Base-by-base conservation (phyloP, 805 yeast genomes). In the Candida golubevii region DNA sequence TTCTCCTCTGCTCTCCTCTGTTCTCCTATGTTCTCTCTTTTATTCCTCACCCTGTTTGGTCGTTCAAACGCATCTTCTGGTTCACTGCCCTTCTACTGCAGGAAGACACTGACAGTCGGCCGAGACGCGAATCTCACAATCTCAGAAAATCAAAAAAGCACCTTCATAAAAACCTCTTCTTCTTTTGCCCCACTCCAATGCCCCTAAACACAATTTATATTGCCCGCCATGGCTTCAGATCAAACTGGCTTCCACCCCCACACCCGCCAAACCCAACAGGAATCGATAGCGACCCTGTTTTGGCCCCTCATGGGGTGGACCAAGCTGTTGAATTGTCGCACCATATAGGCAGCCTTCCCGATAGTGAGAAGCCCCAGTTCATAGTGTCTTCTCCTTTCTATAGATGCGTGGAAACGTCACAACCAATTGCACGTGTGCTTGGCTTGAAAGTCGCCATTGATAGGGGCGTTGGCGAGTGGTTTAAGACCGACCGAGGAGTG, bases 401-500 rank as follows among this genome's bases (percentile, higher is more conserved):
- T 61, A 71, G 98, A 46, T 93, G 98, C 62, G 69, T 89, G 7
- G 88, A 93, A 58, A 90, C 98, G 0, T 74, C 84, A 7, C 65
- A 74, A 9, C 95, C 96, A 2, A 72, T 83, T 11, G 80, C 95
- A 1, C 69, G 79, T 35, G 59, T 61, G 26, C 63, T 88, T 12
- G 80, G 73, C 6, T 54, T 85, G 31, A 78, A 80, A 10, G 77
- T 90, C 9, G 72, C 67, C 39, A 63, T 86, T 5, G 99, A 93
- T 55, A 67, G 82, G 42, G 98, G 97, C 0, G 72, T 91, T 26
- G 95, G 97, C 18, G 97, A 93, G 65, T 89, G 96, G 95, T 91
- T 85, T 58, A 78, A 79, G 55, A 80, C 79, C n/a, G 78, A 78
- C 36, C 71, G 96, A 55, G 71, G 71, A 1, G 69, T 79, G 11